Evolutionary conservation across 306 rosid genomes (phyloP).

Genomic region (Fagus crenata): DNA sequence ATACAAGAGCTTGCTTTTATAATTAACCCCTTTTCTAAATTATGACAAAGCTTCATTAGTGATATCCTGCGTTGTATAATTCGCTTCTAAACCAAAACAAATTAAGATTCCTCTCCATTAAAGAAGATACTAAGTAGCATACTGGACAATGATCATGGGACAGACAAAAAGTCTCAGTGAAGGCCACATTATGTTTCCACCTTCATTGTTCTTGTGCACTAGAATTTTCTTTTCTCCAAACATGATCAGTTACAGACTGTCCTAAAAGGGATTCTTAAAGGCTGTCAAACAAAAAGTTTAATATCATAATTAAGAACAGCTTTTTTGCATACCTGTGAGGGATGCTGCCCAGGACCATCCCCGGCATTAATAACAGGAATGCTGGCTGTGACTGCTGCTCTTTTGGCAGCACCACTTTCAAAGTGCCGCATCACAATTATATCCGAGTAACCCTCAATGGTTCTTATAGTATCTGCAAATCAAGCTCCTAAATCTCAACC

Average conservation of each 20-base stretch:
- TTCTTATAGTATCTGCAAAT: constrained; percentile 77
- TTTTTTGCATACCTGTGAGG: constrained; percentile 61
- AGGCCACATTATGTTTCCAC: not conserved
- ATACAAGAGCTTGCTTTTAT: not conserved
- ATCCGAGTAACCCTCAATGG: constrained; percentile 86
- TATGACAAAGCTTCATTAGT: not conserved
- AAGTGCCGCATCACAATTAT: constrained; percentile 90
- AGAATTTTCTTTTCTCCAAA: not conserved
- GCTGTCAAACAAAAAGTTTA: not conserved
- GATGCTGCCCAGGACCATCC: constrained; percentile 97
- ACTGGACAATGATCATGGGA: not conserved
- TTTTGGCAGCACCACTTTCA: constrained; percentile 93
- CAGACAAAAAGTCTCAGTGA: not conserved
- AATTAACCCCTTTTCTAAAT: not conserved
- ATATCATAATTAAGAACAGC: not conserved
- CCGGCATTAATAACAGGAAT: constrained; percentile 94
- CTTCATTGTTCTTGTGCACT: not conserved
- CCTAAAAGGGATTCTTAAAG: not conserved
- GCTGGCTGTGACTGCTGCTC: constrained; percentile 73
- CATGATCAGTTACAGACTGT: not conserved
- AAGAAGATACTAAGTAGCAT: not conserved
- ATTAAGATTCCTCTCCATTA: not conserved
- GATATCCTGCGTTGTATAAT: not conserved
- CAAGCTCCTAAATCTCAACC: constrained; percentile 18
- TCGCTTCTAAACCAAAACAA: no score